These are phyloP conservation scores for Trichoderma polysporum DNA, from an alignment of 2,329 filamentous ascomycete species.

Conservation along the genomic window DNA sequence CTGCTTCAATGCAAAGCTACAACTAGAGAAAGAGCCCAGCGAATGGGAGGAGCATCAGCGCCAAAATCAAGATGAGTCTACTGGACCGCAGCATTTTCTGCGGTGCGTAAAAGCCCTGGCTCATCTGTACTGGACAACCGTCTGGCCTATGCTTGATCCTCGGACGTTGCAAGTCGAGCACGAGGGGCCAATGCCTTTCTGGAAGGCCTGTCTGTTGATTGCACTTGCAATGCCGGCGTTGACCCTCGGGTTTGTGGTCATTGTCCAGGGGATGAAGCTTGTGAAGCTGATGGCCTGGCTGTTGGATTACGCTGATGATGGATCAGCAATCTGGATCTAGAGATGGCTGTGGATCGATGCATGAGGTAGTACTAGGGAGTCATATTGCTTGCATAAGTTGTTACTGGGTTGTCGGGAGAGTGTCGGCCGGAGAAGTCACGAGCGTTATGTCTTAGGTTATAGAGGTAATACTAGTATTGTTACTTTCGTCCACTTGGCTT, in stretches of 20 bases:
- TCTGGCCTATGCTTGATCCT: conserved; percentile 41
- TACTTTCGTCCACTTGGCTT: background rate
- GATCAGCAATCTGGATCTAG: background rate
- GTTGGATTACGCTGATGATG: background rate
- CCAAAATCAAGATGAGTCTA: conserved; percentile 20
- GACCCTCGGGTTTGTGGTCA: conserved; percentile 26
- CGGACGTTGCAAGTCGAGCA: conserved; percentile 35
- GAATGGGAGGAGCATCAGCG: conserved; percentile 8
- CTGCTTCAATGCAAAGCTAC: no score
- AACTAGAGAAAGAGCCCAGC: no score
- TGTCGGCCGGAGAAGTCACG: background rate
- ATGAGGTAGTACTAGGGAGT: background rate
- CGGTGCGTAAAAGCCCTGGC: conserved; percentile 23
- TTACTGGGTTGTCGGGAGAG: background rate
- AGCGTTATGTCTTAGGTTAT: background rate
- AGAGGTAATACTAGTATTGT: background rate
- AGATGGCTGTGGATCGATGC: background rate
- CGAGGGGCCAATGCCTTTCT: conserved; percentile 26
- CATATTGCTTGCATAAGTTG: background rate
- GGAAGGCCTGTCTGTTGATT: conserved; percentile 29
- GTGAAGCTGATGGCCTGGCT: conserved; percentile 24
- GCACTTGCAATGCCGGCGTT: conserved; percentile 31
- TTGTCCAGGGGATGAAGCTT: conserved; percentile 32
- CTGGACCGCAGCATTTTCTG: conserved; percentile 1
- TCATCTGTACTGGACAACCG: conserved; percentile 37